These are phyloP conservation scores for Ophiostoma angusticollis DNA, from an alignment of 2,329 filamentous ascomycete genomes.

Conservation along the genomic window DNA sequence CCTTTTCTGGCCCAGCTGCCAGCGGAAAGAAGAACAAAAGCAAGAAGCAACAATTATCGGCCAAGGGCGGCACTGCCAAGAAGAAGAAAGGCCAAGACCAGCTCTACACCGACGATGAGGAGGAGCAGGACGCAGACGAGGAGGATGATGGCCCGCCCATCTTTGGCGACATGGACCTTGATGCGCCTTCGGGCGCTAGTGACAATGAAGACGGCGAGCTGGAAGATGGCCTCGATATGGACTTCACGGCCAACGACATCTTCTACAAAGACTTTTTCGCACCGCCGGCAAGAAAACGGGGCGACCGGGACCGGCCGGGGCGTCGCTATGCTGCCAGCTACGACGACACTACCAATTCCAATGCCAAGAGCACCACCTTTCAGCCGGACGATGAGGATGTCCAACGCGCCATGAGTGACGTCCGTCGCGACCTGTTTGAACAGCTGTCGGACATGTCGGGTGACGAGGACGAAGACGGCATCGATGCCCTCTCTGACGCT, in stretches of 20 bases:
- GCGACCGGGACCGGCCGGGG: constrained; percentile 32
- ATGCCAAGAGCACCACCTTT: constrained; percentile 18
- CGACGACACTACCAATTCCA: constrained; percentile 37
- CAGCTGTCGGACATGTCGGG: constrained; percentile 50
- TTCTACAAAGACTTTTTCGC: constrained; percentile 92
- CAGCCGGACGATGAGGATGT: constrained; percentile 52
- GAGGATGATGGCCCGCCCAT: constrained; percentile 69
- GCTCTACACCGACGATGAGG: constrained; percentile 11
- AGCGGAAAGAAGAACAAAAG: constrained; percentile 19
- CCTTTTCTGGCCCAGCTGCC: constrained; percentile 33
- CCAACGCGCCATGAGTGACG: constrained; percentile 65
- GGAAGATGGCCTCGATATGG: constrained; percentile 13
- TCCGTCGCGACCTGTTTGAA: constrained; percentile 83
- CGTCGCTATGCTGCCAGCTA: constrained; percentile 35
- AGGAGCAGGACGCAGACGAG: constrained; percentile 27
- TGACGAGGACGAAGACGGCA: constrained; percentile 8
- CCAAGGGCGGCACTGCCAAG: not conserved
- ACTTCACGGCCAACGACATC: constrained; percentile 69
- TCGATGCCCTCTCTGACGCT: constrained; percentile 48
- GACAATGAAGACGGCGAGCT: constrained; percentile 50
- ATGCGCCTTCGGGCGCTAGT: constrained; percentile 57
- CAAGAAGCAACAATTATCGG: constrained; percentile 10
- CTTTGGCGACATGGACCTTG: constrained; percentile 66
- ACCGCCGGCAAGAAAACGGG: constrained; percentile 62
- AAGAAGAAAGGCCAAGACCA: constrained; percentile 4